These are phyloP conservation scores for Trichocladium uniseriatum DNA, from an alignment of 495 filamentous ascomycete species.

Conservation along the genomic window DNA sequence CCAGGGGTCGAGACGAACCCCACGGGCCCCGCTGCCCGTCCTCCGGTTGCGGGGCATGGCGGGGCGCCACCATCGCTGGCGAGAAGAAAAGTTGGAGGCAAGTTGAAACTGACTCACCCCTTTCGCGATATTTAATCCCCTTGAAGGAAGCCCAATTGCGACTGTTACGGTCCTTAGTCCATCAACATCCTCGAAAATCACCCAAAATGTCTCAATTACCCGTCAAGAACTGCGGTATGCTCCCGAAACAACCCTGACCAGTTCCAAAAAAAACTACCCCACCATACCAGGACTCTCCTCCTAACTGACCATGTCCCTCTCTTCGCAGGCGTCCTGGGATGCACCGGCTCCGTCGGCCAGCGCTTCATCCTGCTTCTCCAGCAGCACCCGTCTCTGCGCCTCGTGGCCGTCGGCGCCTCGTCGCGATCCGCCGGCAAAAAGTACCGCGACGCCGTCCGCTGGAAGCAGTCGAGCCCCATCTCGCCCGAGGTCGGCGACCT, in stretches of 20 bases:
- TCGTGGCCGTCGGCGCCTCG: conserved; percentile 73
- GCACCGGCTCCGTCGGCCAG: conserved; percentile 78
- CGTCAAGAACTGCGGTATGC: conserved; percentile 45
- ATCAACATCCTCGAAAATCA: not conserved
- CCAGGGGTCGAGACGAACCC: not conserved
- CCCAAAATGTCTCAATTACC: conserved; percentile 37
- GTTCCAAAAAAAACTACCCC: not conserved
- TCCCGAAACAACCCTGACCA: not conserved
- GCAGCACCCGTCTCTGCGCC: conserved; percentile 64
- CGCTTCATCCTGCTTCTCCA: conserved; percentile 76
- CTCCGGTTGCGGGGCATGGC: conserved; percentile 25
- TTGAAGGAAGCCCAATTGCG: not conserved
- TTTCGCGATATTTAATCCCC: not conserved
- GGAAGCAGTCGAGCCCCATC: conserved; percentile 76
- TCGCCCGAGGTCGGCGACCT: conserved; percentile 55
- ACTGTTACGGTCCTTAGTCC: not conserved
- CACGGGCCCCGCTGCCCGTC: not conserved
- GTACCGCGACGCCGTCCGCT: conserved; percentile 72
- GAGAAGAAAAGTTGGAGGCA: conserved; percentile 12
- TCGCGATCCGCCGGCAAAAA: conserved; percentile 69
- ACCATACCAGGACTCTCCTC: not conserved
- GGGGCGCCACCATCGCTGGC: conserved; percentile 3
- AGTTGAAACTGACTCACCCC: conserved; percentile 13
- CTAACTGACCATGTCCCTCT: conserved; percentile 3
- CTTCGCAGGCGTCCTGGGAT: conserved; percentile 53